Percentiles rank a stretch among this genome's conserved stretches.
Conservation (phyloP, 2,329 filamentous ascomycete genomes). For the Epichloe sp. region DNA sequence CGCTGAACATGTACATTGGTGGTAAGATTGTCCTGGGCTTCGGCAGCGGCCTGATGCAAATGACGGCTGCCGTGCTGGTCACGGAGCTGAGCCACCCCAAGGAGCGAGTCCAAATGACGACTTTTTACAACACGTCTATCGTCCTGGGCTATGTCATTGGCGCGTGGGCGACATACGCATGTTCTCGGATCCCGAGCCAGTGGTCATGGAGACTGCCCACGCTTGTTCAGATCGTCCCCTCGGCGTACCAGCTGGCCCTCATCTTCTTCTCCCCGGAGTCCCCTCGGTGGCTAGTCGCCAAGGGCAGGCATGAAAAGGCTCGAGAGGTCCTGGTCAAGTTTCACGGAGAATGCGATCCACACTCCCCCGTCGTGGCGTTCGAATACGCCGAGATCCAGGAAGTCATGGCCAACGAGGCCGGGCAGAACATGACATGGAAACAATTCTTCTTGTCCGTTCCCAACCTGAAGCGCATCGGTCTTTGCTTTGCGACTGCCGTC, state of each 20-base stretch:
- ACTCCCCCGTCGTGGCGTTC: constrained; percentile 31
- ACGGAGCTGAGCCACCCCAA: constrained; percentile 29
- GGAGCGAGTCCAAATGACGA: constrained; percentile 24
- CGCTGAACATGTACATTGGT: constrained; percentile 24
- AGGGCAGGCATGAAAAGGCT: constrained; percentile 36
- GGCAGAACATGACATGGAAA: constrained; percentile 27
- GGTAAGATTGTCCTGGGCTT: constrained; percentile 25
- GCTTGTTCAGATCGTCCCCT: constrained; percentile 35
- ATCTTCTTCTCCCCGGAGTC: constrained; percentile 43
- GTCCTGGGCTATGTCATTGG: constrained; percentile 25
- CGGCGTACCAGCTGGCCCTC: constrained; percentile 27
- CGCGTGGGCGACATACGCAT: constrained; percentile 24
- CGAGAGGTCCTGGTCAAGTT: constrained; percentile 36
- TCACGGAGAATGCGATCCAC: constrained; percentile 32
- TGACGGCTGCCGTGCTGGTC: constrained; percentile 29
- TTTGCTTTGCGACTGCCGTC: constrained; percentile 26
- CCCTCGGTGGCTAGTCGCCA: constrained; percentile 43
- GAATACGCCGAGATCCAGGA: constrained; percentile 38
- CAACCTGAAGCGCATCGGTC: constrained; percentile 26
- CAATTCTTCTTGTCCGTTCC: constrained; percentile 26
- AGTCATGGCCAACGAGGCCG: constrained; percentile 21
- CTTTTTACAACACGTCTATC: constrained; percentile 29
- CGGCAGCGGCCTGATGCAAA: constrained; percentile 25
- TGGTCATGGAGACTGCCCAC: constrained; percentile 42
- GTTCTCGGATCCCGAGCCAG: constrained; percentile 11